These are phyloP conservation scores for Dothideomycetidae sp. DNA, from an alignment of 2,329 filamentous ascomycete genomes.

Conservation along the genomic window DNA sequence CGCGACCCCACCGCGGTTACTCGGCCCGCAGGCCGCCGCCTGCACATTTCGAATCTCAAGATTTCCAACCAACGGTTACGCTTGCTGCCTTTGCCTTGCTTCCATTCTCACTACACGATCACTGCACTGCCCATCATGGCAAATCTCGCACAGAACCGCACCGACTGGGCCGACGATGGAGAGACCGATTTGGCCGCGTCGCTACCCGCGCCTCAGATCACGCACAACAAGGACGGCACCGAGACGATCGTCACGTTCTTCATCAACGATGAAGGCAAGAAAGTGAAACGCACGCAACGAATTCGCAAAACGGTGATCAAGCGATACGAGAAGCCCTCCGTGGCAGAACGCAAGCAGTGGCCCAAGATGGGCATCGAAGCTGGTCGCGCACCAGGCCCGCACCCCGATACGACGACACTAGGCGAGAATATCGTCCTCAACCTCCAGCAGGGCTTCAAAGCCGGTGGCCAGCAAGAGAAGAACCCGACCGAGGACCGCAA, in stretches of 20 bases:
- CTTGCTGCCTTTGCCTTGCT: not conserved
- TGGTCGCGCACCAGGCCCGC: conserved; percentile 70
- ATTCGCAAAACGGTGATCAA: conserved; percentile 86
- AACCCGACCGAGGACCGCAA: conserved; percentile 58
- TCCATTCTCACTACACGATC: no score
- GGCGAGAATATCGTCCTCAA: conserved; percentile 98
- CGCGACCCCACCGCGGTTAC: no score
- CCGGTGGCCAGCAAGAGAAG: conserved; percentile 60
- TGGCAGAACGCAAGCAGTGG: conserved; percentile 89
- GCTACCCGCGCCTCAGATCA: conserved; percentile 76
- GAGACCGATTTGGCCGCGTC: conserved; percentile 67
- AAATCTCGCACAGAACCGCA: conserved; percentile 26
- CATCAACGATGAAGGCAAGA: conserved; percentile 85
- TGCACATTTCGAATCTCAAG: conserved; percentile 1
- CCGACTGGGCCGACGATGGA: conserved; percentile 90
- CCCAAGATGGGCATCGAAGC: conserved; percentile 82
- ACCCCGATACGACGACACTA: conserved; percentile 77
- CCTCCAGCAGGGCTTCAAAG: conserved; percentile 86
- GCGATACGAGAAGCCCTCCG: conserved; percentile 88
- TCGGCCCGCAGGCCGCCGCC: not conserved
- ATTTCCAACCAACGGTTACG: not conserved
- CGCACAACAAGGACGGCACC: conserved; percentile 94
- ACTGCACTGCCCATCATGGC: conserved; percentile 4
- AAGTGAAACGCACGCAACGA: conserved; percentile 92
- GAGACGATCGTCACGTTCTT: conserved; percentile 87